Conservation (phyloP, 2,329 filamentous ascomycete species). For the Gyromitra esculenta region DNA sequence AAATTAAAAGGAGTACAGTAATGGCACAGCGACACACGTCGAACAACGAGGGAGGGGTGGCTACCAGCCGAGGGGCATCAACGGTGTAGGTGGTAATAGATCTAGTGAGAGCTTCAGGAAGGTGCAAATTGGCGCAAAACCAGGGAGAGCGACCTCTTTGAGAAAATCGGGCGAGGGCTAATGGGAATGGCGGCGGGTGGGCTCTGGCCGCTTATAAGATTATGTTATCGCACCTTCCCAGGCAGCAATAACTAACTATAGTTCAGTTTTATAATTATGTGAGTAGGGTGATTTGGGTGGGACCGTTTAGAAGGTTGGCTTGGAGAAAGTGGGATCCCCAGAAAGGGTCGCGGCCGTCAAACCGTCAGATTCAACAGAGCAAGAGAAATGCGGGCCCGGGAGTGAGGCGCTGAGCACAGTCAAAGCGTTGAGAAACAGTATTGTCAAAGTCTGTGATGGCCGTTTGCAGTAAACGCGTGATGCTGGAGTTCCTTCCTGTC, state of each 20-base stretch:
- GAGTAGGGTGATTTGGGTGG: slow-evolving; percentile 26
- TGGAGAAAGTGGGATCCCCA: slow-evolving; percentile 12
- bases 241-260: slow-evolving; percentile 25
- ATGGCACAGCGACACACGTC: slow-evolving; percentile 30
- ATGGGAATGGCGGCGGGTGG: slow-evolving; percentile 30
- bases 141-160: slow-evolving; percentile 41
- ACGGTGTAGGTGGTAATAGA: slow-evolving; percentile 44
- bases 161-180: slow-evolving; percentile 25
- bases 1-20: slow-evolving; percentile 43
- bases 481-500: slow-evolving; percentile 15
- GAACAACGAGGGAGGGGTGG: slow-evolving; percentile 31
- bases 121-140: slow-evolving; percentile 34
- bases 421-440: slow-evolving; percentile 32
- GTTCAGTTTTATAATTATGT: slow-evolving; percentile 13
- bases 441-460: slow-evolving; percentile 17
- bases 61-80: slow-evolving; percentile 43
- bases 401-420: slow-evolving; percentile 25
- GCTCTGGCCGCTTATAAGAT: slow-evolving; percentile 48
- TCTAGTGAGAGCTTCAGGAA: slow-evolving; percentile 45
- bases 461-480: slow-evolving; percentile 25
- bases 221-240: slow-evolving; percentile 31
- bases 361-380: slow-evolving; percentile 26
- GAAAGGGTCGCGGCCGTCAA: slow-evolving; percentile 38
- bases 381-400: slow-evolving; percentile 25
- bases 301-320: slow-evolving; percentile 34